Evolutionary conservation across 345 rosid species (phyloP).

Genomic region (Gossypium thurberi): DNA sequence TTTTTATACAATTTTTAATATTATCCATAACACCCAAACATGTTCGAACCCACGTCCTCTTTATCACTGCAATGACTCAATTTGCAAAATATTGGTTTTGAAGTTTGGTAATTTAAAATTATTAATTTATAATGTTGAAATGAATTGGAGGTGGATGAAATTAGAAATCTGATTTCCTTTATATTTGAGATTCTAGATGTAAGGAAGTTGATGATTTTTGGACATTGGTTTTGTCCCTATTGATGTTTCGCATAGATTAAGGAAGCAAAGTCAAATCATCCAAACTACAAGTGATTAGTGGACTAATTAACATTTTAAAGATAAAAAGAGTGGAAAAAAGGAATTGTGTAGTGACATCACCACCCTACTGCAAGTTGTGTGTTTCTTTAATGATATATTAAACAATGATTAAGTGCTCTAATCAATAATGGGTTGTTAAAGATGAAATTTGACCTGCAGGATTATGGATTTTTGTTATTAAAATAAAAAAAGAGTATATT

Average conservation of each 20-base stretch:
- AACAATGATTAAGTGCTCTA: neutral
- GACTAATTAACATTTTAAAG: neutral
- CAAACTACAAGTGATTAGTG: neutral
- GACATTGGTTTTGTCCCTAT: neutral
- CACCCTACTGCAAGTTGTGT: neutral
- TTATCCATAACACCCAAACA: too few species aligned
- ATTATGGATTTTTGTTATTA: neutral
- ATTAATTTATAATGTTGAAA: too few species aligned
- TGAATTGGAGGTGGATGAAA: too few species aligned
- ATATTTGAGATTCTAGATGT: neutral
- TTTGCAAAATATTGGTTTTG: too few species aligned
- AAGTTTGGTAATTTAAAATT: too few species aligned
- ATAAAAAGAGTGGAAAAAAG: neutral
- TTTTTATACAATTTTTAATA: too few species aligned
- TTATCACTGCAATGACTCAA: too few species aligned
- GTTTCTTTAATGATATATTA: neutral
- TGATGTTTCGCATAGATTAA: neutral
- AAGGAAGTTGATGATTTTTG: neutral
- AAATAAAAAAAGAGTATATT: neutral
- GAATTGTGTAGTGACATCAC: neutral
- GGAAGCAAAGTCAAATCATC: constrained; percentile 6
- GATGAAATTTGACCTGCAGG: neutral
- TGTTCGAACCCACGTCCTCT: too few species aligned
- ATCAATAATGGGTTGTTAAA: neutral
- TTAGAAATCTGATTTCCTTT: neutral